Percentiles rank a stretch among this genome's conserved stretches.
Conservation (phyloP, 2,329 filamentous ascomycete genomes). For the Calonectria pauciramosa region DNA sequence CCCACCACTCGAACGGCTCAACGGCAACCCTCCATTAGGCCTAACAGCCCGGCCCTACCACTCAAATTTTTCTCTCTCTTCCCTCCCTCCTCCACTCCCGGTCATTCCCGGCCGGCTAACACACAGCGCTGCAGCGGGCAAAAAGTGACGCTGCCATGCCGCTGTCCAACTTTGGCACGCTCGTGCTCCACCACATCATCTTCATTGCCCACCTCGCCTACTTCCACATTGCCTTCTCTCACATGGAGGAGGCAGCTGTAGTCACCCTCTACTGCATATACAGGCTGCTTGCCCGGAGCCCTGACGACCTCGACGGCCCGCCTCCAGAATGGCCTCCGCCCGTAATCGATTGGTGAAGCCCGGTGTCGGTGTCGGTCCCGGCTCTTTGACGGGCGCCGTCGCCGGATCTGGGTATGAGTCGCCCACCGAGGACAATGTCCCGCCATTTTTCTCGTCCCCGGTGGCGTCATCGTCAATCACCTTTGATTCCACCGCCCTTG, state of each 20-base stretch:
- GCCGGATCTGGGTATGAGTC: conserved; percentile 50
- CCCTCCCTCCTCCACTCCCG: background rate
- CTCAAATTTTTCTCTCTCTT: background rate
- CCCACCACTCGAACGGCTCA: background rate
- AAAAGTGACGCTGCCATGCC: conserved; percentile 55
- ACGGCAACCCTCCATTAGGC: conserved; percentile 9
- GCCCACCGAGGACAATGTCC: conserved; percentile 51
- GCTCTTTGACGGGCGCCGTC: background rate
- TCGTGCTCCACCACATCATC: conserved; percentile 65
- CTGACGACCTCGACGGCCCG: conserved; percentile 59
- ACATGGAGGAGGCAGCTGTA: conserved; percentile 62
- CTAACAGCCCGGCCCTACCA: background rate
- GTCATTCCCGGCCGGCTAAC: conserved; percentile 9
- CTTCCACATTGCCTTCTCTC: conserved; percentile 64
- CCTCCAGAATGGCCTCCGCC: conserved; percentile 54
- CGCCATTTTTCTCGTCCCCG: conserved; percentile 45
- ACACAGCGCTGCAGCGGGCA: background rate
- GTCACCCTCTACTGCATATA: conserved; percentile 63
- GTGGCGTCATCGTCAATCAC: conserved; percentile 13
- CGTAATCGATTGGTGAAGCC: conserved; percentile 46
- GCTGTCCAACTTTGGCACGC: conserved; percentile 65
- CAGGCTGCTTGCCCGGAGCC: conserved; percentile 61
- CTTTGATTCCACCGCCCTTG: background rate
- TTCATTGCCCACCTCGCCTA: conserved; percentile 68
- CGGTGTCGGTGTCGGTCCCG: conserved; percentile 25